These are phyloP conservation scores for Saturnispora kantuleensis DNA, from an alignment of 805 yeast species.

Conservation along the genomic window DNA sequence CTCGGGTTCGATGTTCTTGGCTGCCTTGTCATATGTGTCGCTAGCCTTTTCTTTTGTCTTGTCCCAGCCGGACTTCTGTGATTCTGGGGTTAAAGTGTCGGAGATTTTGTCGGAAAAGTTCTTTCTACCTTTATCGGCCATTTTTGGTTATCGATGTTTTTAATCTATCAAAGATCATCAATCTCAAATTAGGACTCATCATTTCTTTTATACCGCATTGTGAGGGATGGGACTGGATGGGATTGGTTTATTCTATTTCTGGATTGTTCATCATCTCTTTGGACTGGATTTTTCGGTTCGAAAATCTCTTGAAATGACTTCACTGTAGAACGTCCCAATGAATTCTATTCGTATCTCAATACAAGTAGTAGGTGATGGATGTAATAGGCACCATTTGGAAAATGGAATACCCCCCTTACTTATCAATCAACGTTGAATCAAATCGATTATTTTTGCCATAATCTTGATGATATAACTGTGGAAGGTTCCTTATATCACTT, in stretches of 20 bases:
- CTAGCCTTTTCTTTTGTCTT: constrained; percentile 65
- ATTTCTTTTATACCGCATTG: constrained; percentile 3
- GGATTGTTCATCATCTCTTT: neutral
- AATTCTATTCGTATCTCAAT: no score
- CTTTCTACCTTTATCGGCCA: constrained; percentile 57
- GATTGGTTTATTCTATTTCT: neutral
- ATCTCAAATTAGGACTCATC: neutral
- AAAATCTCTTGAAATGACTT: neutral
- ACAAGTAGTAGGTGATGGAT: no score
- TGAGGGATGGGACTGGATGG: neutral
- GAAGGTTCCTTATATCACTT: no score
- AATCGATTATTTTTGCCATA: no score
- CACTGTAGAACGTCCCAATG: neutral
- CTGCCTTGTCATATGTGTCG: constrained; percentile 55
- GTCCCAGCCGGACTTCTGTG: constrained; percentile 53
- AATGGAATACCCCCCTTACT: no score
- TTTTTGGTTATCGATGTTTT: neutral
- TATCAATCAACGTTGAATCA: no score
- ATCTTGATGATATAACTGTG: no score
- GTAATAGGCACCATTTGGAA: no score
- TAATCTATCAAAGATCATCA: neutral
- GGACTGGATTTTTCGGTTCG: neutral
- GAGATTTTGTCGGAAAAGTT: constrained; percentile 55
- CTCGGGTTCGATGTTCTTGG: constrained; percentile 52
- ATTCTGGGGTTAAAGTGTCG: constrained; percentile 63